phyloP scores from a whole-genome alignment of 176 grass and related monocot species.

The Cenchrus americanus region DNA sequence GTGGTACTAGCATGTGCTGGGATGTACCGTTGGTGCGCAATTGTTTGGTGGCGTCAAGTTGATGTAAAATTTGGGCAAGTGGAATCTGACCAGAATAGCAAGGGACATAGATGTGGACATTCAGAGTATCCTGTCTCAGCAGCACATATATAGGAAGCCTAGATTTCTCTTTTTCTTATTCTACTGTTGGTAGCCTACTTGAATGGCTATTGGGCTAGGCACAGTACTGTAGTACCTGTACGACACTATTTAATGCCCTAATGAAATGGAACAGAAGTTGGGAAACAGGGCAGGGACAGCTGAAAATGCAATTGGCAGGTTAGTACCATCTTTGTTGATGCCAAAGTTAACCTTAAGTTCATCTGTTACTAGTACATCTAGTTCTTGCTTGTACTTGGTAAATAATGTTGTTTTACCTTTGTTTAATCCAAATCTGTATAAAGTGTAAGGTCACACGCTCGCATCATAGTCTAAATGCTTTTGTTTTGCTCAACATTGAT shows the following conservation, averaged over 20 bases:
- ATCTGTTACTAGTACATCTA: not conserved
- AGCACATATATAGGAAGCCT: slow-evolving; percentile 51
- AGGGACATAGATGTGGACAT: slow-evolving; percentile 47
- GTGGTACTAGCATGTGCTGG: not conserved
- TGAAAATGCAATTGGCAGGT: not conserved
- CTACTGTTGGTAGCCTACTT: slow-evolving; percentile 40
- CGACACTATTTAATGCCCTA: slow-evolving; percentile 34
- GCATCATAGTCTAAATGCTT: not conserved
- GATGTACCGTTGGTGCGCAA: not conserved
- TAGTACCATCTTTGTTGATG: not conserved
- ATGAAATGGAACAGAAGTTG: slow-evolving; percentile 16
- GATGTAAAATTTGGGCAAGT: slow-evolving; percentile 35
- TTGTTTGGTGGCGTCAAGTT: not conserved
- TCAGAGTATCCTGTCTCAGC: slow-evolving; percentile 44
- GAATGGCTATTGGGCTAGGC: slow-evolving; percentile 10
- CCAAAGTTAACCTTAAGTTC: not conserved
- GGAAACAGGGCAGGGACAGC: not conserved
- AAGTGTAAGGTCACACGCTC: not conserved
- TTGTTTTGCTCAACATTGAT: not conserved
- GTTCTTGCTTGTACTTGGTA: not conserved
- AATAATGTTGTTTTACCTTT: not conserved
- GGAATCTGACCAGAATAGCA: slow-evolving; percentile 61
- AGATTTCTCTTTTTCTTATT: slow-evolving; percentile 50
- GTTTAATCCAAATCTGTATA: not conserved
- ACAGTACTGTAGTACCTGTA: slow-evolving; percentile 35